Conservation (phyloP, 1,139 yeast genomes). For the Casaregolazyma suthepensis region DNA sequence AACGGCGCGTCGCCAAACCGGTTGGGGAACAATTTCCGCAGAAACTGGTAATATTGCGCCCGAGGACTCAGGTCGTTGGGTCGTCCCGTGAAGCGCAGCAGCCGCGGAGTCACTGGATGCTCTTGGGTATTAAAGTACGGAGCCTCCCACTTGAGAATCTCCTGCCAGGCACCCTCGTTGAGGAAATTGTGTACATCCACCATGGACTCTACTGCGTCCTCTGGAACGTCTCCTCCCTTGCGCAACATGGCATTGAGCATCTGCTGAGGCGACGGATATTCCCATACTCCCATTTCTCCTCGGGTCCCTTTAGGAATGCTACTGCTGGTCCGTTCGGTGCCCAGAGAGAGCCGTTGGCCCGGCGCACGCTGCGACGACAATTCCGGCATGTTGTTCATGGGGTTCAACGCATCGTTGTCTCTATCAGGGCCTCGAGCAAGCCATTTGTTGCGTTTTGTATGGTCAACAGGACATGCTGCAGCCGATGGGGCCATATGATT, state of each 20-base stretch:
- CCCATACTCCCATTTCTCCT: slow-evolving; percentile 78
- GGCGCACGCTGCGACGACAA: slow-evolving; percentile 64
- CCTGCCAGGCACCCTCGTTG: slow-evolving; percentile 98
- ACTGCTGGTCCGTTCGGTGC: slow-evolving; percentile 78
- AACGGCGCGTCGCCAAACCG: slow-evolving; percentile 80
- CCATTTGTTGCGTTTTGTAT: slow-evolving; percentile 10
- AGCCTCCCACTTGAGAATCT: slow-evolving; percentile 85
- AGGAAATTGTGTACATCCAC: slow-evolving; percentile 94
- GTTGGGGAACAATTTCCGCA: slow-evolving; percentile 68
- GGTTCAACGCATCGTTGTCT: slow-evolving; percentile 39
- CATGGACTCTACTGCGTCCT: slow-evolving; percentile 95
- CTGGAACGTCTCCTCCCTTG: slow-evolving; percentile 85
- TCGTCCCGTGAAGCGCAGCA: slow-evolving; percentile 83
- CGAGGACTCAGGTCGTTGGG: slow-evolving; percentile 88
- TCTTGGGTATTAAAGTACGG: slow-evolving; percentile 40
- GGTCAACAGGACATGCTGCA: slow-evolving; percentile 18
- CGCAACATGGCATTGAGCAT: slow-evolving; percentile 97
- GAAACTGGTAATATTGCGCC: slow-evolving; percentile 60
- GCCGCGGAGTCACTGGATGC: slow-evolving; percentile 60
- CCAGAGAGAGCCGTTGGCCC: slow-evolving; percentile 71
- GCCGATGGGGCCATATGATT: slow-evolving; percentile 23
- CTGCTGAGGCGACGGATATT: slow-evolving; percentile 97
- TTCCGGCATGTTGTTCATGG: slow-evolving; percentile 85
- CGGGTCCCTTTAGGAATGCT: slow-evolving; percentile 78
- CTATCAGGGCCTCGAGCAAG: slow-evolving; percentile 9